Conservation (phyloP, 306 rosid species). For the Casuarina equisetifolia region DNA sequence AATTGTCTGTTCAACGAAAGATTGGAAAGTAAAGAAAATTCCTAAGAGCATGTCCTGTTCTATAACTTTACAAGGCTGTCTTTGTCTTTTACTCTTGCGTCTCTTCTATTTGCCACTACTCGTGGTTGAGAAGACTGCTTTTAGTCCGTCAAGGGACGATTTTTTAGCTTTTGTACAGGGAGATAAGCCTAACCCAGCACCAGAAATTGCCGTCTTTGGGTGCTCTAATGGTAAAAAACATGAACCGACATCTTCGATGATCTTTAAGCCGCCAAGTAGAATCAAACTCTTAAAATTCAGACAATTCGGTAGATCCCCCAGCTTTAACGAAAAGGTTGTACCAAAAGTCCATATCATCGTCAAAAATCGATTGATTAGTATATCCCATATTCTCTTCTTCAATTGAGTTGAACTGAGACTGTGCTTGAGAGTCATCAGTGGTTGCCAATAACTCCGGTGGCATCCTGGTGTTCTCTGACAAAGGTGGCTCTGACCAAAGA, state of each 20-base stretch:
- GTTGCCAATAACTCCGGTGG: conserved; percentile 19
- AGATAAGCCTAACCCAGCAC: conserved; percentile 17
- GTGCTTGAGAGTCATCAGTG: conserved; percentile 29
- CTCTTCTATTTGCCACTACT: background rate
- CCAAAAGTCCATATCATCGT: conserved; percentile 87
- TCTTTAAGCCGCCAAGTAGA: conserved; percentile 5
- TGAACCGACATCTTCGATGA: background rate
- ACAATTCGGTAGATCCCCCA: conserved; percentile 49
- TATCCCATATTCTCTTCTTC: conserved; percentile 30
- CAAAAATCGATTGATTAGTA: conserved; percentile 28
- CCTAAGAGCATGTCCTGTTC: no score
- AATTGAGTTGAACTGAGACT: conserved; percentile 27
- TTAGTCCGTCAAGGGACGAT: conserved; percentile 21
- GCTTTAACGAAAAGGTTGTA: conserved; percentile 59
- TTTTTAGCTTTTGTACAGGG: conserved; percentile 17
- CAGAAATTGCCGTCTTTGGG: conserved; percentile 19
- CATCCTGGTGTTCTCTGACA: conserved; percentile 26
- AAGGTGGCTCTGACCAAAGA: conserved; percentile 65
- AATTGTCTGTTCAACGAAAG: background rate
- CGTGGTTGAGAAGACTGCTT: background rate
- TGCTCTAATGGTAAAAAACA: conserved; percentile 26
- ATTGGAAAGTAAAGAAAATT: background rate
- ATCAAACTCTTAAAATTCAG: conserved; percentile 46
- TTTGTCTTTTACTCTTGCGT: background rate
- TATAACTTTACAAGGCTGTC: background rate